Evolutionary conservation across 2,329 filamentous ascomycete species (phyloP), one percentile per base, ranked within the genome.

Genomic region (Aureobasidium melanogenum): DNA sequence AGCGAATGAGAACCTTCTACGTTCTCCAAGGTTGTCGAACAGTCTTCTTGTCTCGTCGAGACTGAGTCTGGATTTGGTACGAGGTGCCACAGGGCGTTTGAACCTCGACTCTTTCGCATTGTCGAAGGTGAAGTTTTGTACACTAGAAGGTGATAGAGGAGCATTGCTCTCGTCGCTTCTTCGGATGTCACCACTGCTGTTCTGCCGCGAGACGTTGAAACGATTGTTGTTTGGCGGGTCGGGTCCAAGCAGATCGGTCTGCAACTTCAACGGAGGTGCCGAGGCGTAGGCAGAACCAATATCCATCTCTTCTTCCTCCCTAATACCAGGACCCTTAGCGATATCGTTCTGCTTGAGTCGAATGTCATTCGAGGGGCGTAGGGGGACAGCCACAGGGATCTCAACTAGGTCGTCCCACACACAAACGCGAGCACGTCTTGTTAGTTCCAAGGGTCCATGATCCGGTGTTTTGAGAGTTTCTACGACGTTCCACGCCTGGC

Each of bases 321-420:
- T 72, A 79, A 83, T 52, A 62, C 52, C 69, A 10, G 48, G 39
- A n/a, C 22, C 50, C 19, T 61, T 61, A 22, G n/a, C 67, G 12
- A 59, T 30, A 3, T 65, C 67, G 5, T 67, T 64, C 54, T 82
- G 82, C 66, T 80, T 79, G 58, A 84, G 85, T 59, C 88, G 86
- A 78, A 90, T 87, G 70, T 97, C 93, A n/a, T 86, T 86, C 5
- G 89, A 93, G 9, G 84, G 84, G 54, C 89, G 86, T 80, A 99
- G 87, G 26, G 93, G 93, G 34, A 97, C 91, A 2, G 92, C 94
- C 52, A 97, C 88, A 2, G 94, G 94, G 17, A 99, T 89, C 69
- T 99, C 94, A 24, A 99, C 94, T 24, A 97, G 79, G 71, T 99
- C 94, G 70, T 99, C 94, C 94, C 94, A 99, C 14, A 99, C 93